These are phyloP conservation scores for Mycena sanguinolenta DNA, from an alignment of 768 basidiomycete genomes.

Conservation along the genomic window DNA sequence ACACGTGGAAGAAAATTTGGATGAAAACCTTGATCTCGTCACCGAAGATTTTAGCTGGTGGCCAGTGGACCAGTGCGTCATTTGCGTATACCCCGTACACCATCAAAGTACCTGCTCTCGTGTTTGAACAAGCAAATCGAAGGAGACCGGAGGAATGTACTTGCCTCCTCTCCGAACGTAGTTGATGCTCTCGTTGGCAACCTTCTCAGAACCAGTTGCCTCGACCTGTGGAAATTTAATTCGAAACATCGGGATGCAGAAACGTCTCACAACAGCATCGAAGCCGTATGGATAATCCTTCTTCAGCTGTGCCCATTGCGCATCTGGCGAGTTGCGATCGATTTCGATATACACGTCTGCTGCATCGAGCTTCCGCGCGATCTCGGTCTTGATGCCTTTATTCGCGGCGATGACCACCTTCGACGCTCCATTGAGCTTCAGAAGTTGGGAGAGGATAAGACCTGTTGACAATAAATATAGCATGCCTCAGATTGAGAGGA, in stretches of 20 bases:
- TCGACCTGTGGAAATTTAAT: conserved; percentile 43
- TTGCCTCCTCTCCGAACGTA: conserved; percentile 81
- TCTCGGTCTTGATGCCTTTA: conserved; percentile 91
- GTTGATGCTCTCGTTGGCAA: conserved; percentile 81
- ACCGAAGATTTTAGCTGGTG: conserved; percentile 80
- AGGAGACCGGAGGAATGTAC: too few relatives aligned
- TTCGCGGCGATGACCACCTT: conserved; percentile 89
- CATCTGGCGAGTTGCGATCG: conserved; percentile 78
- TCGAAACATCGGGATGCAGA: not conserved
- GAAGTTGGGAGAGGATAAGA: conserved; percentile 89
- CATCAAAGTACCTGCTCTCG: conserved; percentile 57
- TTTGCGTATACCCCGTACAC: conserved; percentile 85
- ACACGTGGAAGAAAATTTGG: not conserved
- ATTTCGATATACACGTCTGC: conserved; percentile 91
- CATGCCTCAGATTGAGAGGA: not conserved
- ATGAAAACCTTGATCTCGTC: conserved; percentile 74
- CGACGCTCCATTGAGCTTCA: conserved; percentile 88
- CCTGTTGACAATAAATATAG: conserved; percentile 49
- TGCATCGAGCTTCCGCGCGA: conserved; percentile 83
- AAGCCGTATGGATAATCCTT: conserved; percentile 89
- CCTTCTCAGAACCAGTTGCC: conserved; percentile 73
- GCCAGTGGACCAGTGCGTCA: conserved; percentile 76
- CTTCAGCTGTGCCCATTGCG: conserved; percentile 87
- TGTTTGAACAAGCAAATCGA: too few relatives aligned
- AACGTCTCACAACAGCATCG: conserved; percentile 68